Percentiles rank a stretch among this genome's conserved stretches.
These are phyloP conservation scores for Ehretia macrophylla DNA, from an alignment of 257 asterid species.

Conservation along the genomic window DNA sequence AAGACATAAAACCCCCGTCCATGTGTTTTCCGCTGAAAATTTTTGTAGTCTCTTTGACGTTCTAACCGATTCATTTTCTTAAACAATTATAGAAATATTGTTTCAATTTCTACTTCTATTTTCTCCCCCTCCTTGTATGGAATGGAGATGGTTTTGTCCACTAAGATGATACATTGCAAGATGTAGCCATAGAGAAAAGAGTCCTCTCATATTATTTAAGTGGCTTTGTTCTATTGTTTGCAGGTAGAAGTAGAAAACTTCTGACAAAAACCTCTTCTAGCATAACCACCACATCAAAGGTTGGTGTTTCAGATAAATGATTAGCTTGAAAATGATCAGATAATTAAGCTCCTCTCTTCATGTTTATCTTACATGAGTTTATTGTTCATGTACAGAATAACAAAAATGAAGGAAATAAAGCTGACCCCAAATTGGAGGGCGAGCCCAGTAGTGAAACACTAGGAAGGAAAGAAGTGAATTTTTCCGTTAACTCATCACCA, in stretches of 20 bases:
- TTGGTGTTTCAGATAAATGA: slow-evolving; percentile 27
- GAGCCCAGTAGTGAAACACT: slow-evolving; percentile 20
- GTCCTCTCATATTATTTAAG: too few relatives aligned
- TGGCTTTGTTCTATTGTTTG: slow-evolving; percentile 21
- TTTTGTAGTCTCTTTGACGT: too few relatives aligned
- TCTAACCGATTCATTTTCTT: too few relatives aligned
- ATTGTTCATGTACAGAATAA: slow-evolving; percentile 33
- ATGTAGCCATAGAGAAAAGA: too few relatives aligned
- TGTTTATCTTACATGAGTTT: neutral
- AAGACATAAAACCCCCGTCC: too few relatives aligned
- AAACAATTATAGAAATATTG: too few relatives aligned
- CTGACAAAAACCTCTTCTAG: slow-evolving; percentile 26
- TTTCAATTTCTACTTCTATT: neutral
- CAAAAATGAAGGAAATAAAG: slow-evolving; percentile 27
- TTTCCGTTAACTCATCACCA: slow-evolving; percentile 23
- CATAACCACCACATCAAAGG: slow-evolving; percentile 39
- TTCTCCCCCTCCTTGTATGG: neutral
- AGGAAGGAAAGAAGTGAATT: slow-evolving; percentile 29
- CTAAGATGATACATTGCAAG: too few relatives aligned
- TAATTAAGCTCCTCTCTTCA: neutral
- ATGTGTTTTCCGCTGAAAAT: neutral
- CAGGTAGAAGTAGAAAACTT: slow-evolving; percentile 65
- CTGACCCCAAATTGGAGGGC: slow-evolving; percentile 15
- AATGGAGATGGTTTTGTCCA: neutral
- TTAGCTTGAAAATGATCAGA: too few relatives aligned